Evolutionary conservation across 2,329 filamentous ascomycete species (phyloP), one percentile per base, ranked within the genome.

Genomic region (Xylariaceae sp.): DNA sequence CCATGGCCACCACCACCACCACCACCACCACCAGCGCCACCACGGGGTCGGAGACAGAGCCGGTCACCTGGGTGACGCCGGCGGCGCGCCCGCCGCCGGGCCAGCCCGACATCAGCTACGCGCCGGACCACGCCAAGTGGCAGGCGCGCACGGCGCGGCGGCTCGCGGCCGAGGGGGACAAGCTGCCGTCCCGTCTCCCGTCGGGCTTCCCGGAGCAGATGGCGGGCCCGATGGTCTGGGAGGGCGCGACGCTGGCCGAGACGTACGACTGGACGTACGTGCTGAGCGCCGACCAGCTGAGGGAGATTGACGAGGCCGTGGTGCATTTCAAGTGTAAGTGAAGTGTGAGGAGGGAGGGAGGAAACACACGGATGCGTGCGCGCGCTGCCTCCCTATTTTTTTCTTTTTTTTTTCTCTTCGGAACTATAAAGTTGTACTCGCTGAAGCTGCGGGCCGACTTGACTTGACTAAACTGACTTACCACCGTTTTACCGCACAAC

Each of bases 61-160:
- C 50, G 13, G 31, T 43, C 12, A 50, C 45, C 6, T 45, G 42
- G 10, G 42, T 48, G 8, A 47, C 49, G 14, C 45, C 47, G 13
- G 26, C 40, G 13, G 43, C 48, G 5, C 31, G 40, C 6, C 36
- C 37, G n/a, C 50, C 60, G 2, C 56, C 57, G 1, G 64, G 65
- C 2, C 42, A 45, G 44, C 75, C 75, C 1, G 74, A 79, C 42
- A 80, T 79, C 36, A 55, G 56, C 1, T 80, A 79, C 47, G 58
- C 64, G 1, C 75, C 75, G 0, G 60, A 77, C 39, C 58, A 60
- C 28, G 59, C 65, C 19, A 76, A 70, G 43, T 80, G 71, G 43
- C 57, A 68, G 18, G 64, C 64, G 2, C 65, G 75, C 5, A 59
- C 59, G n/a, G 54, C 67, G 32, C 57, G 59, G 3, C 61, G 70